Percentiles rank a stretch among this genome's conserved stretches.
Conservation (phyloP, 176 grass and related monocot genomes). For the Rhynchospora tenuis region DNA sequence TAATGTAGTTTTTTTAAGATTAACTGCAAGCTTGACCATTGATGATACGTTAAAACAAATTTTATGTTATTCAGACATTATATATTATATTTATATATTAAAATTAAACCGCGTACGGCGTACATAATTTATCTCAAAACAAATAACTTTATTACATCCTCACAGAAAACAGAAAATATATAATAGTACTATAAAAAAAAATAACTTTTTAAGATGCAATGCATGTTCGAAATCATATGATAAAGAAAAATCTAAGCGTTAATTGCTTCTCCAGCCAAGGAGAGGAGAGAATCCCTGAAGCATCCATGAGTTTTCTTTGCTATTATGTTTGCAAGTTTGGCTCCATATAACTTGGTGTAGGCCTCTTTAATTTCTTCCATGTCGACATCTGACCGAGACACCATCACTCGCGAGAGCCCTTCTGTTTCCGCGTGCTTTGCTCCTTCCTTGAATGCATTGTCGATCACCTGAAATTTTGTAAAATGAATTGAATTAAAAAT, state of each 20-base stretch:
- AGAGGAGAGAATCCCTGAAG: conserved; percentile 73
- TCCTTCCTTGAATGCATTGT: conserved; percentile 38
- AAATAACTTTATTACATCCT: background rate
- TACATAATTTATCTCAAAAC: background rate
- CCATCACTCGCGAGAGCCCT: conserved; percentile 55
- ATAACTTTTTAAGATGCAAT: background rate
- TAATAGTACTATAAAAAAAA: background rate
- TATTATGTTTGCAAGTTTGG: conserved; percentile 50
- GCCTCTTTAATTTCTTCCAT: conserved; percentile 53
- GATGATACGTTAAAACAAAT: no score
- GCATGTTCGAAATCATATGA: background rate
- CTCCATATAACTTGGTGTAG: conserved; percentile 44
- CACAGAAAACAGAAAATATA: background rate
- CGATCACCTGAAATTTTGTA: conserved; percentile 39
- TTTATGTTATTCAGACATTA: background rate
- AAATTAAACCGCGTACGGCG: background rate
- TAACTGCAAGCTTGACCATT: no score
- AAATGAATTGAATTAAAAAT: background rate
- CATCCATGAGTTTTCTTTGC: conserved; percentile 50
- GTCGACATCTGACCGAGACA: conserved; percentile 67
- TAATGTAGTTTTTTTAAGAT: no score
- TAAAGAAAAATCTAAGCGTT: background rate
- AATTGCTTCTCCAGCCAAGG: conserved; percentile 48
- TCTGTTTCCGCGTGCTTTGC: conserved; percentile 44
- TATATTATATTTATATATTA: no score